These are phyloP conservation scores for Danielia reshetovae DNA, from an alignment of 805 yeast genomes.

Conservation along the genomic window DNA sequence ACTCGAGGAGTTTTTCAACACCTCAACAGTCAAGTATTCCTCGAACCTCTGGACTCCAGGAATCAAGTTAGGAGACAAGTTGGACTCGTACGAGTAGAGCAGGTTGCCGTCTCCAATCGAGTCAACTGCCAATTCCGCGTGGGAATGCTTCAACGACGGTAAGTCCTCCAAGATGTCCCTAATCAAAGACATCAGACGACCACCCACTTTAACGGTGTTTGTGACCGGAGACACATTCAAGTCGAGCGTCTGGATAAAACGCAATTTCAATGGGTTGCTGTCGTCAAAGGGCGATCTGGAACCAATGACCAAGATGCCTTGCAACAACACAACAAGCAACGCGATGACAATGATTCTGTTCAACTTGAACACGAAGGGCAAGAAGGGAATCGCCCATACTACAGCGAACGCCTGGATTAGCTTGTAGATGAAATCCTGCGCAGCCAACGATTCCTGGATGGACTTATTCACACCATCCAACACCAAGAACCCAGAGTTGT, in stretches of 20 bases:
- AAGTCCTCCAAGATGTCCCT: constrained; percentile 49
- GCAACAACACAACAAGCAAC: constrained; percentile 27
- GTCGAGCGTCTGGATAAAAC: constrained; percentile 63
- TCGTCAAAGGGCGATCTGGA: constrained; percentile 55
- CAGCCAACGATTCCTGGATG: constrained; percentile 56
- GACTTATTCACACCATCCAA: constrained; percentile 68
- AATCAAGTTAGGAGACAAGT: constrained; percentile 39
- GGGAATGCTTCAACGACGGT: constrained; percentile 53
- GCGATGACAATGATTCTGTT: constrained; percentile 47
- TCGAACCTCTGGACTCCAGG: constrained; percentile 29
- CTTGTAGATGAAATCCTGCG: constrained; percentile 35
- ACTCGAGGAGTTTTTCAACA: constrained; percentile 47
- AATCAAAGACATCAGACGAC: constrained; percentile 47
- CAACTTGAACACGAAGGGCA: constrained; percentile 69
- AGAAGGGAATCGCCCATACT: constrained; percentile 42
- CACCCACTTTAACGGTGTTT: constrained; percentile 45
- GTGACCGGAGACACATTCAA: constrained; percentile 26
- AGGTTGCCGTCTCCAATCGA: constrained; percentile 44
- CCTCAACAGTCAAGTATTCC: constrained; percentile 48
- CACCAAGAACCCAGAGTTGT: constrained; percentile 51
- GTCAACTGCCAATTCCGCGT: constrained; percentile 30
- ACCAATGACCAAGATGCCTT: constrained; percentile 35
- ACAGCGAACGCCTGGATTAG: constrained; percentile 26
- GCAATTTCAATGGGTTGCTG: constrained; percentile 62
- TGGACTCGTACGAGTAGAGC: constrained; percentile 49